Evolutionary conservation across 2,329 filamentous ascomycete genomes (phyloP).

Genomic region (Calonectria montana): DNA sequence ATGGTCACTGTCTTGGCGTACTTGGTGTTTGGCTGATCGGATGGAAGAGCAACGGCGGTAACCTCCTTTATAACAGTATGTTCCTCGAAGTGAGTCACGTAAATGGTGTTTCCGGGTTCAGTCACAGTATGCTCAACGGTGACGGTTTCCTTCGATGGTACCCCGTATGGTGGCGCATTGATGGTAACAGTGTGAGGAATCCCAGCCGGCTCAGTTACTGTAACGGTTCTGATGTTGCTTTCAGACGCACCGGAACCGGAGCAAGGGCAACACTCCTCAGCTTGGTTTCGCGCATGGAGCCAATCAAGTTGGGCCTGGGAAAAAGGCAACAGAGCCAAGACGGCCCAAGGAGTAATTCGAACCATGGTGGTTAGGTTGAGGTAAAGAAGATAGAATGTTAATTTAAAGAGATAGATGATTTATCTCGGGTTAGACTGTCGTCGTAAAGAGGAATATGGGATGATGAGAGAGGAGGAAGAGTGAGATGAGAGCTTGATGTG

Average conservation of each 20-base stretch:
- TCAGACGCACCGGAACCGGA: constrained; percentile 26
- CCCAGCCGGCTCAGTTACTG: constrained; percentile 38
- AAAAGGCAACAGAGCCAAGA: constrained; percentile 42
- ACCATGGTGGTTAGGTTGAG: constrained; percentile 34
- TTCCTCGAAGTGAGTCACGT: constrained; percentile 36
- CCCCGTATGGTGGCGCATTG: constrained; percentile 25
- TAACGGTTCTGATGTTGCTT: constrained; percentile 37
- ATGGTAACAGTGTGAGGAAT: constrained; percentile 33
- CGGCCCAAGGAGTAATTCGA: constrained; percentile 38
- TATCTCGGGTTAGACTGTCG: background rate
- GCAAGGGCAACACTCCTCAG: constrained; percentile 47
- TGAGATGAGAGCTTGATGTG: constrained; percentile 8
- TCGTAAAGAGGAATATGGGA: background rate
- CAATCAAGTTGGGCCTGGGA: constrained; percentile 41
- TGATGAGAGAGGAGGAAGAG: background rate
- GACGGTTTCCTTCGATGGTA: constrained; percentile 41
- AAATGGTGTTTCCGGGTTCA: constrained; percentile 37
- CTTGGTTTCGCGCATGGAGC: constrained; percentile 30
- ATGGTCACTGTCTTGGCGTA: background rate
- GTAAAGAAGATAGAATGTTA: background rate
- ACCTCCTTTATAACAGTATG: constrained; percentile 38
- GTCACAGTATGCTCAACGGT: constrained; percentile 40
- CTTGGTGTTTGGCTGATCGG: background rate
- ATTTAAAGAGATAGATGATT: background rate
- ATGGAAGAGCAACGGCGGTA: constrained; percentile 23